phyloP scores from a whole-genome alignment of 345 rosid genomes.

The Eucalyptus regnans region DNA sequence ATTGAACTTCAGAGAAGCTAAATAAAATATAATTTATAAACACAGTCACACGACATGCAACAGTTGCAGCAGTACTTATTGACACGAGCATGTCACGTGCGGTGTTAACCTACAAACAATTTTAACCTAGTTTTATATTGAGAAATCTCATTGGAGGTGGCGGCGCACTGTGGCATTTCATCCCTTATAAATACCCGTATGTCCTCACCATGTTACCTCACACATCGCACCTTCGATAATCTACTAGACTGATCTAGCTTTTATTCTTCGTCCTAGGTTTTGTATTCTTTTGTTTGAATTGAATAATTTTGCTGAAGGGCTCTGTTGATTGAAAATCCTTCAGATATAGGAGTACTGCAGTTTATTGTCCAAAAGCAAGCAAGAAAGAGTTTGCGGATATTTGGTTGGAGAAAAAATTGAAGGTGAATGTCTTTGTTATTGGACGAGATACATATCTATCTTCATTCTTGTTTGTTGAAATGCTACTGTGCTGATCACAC shows the following conservation, averaged over 20 bases:
- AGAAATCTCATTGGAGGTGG: background rate
- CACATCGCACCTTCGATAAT: background rate
- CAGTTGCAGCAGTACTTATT: background rate
- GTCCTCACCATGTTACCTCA: background rate
- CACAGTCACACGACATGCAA: background rate
- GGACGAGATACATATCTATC: fast-evolving
- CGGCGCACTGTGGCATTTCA: background rate
- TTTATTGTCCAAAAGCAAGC: background rate
- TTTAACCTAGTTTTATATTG: background rate
- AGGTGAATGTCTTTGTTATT: background rate
- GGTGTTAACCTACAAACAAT: background rate
- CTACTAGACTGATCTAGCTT: background rate
- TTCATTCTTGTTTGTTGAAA: fast-evolving
- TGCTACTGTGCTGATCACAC: background rate
- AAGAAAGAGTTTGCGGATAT: background rate
- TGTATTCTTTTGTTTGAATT: background rate
- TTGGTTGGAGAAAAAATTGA: background rate
- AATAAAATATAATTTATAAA: background rate
- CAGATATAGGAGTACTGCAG: background rate
- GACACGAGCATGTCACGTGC: background rate
- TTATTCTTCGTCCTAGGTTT: background rate
- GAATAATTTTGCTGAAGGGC: background rate
- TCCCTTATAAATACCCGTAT: background rate
- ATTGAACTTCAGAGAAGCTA: background rate
- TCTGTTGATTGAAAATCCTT: background rate